These are phyloP conservation scores for Fusarium tricinctum DNA, from an alignment of 2,329 filamentous ascomycete species.

Conservation along the genomic window DNA sequence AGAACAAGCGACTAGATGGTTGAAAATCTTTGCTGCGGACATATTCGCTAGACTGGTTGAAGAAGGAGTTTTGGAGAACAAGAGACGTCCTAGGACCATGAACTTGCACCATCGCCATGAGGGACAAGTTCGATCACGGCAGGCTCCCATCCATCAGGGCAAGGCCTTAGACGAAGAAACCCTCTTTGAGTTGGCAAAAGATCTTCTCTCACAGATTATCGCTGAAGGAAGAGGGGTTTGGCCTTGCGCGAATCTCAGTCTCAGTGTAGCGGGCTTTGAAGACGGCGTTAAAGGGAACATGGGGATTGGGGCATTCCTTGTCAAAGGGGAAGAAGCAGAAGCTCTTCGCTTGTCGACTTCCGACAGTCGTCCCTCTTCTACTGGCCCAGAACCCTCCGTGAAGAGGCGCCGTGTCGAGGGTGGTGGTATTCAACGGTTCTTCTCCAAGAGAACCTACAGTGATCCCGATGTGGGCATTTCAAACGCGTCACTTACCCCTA, in stretches of 20 bases:
- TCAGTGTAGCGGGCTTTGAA: conserved; percentile 93
- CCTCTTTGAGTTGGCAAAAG: conserved; percentile 82
- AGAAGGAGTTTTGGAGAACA: conserved; percentile 90
- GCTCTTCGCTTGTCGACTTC: conserved; percentile 44
- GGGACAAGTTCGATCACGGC: conserved; percentile 80
- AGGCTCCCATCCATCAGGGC: conserved; percentile 81
- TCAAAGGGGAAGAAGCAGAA: conserved; percentile 78
- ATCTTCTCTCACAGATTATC: conserved; percentile 81
- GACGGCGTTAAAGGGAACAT: conserved; percentile 86
- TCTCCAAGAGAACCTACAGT: conserved; percentile 59
- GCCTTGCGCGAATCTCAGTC: conserved; percentile 91
- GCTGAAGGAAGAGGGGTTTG: conserved; percentile 80
- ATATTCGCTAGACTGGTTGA: conserved; percentile 92
- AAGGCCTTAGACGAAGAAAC: conserved; percentile 78
- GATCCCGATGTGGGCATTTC: conserved; percentile 45
- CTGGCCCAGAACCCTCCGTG: conserved; percentile 41
- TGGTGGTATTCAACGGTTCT: conserved; percentile 70
- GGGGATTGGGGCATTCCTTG: conserved; percentile 88
- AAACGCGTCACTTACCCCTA: conserved; percentile 31
- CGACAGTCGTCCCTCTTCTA: conserved; percentile 40
- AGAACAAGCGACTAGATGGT: conserved; percentile 86
- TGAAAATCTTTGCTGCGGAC: conserved; percentile 91
- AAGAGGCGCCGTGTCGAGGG: conserved; percentile 59
- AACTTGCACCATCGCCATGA: conserved; percentile 85
- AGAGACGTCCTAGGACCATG: conserved; percentile 85